A percentile compares a stretch with the other conserved stretches of the same genome.
Evolutionary conservation across 2,329 filamentous ascomycete genomes (phyloP).

Genomic region (Nannizzia gypsea): DNA sequence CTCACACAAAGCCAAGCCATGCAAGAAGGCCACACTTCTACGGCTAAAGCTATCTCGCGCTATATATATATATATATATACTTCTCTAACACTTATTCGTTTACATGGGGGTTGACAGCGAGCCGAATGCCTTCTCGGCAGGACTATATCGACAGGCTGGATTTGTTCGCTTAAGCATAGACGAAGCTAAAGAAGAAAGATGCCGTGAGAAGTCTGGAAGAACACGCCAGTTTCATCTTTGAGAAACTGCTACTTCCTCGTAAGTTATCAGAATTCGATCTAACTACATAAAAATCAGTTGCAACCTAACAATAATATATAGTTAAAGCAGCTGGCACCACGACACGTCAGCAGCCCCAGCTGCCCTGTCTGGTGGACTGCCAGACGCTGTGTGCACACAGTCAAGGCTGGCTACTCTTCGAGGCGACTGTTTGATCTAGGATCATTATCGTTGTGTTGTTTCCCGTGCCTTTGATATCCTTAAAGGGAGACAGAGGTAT

Average conservation of each 20-base stretch:
- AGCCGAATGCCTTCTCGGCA: too few species aligned
- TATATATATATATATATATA: too few species aligned
- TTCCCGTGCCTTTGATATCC: constrained; percentile 13
- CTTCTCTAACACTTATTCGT: too few species aligned
- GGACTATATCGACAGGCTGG: too few species aligned
- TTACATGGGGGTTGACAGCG: too few species aligned
- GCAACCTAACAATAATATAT: background rate
- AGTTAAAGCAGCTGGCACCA: constrained; percentile 14
- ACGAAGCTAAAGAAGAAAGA: constrained; percentile 9
- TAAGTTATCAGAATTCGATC: constrained; percentile 9
- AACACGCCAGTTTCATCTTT: constrained; percentile 14
- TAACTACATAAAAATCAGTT: background rate
- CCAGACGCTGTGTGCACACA: background rate
- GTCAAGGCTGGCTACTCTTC: constrained; percentile 13
- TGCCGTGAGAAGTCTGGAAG: constrained; percentile 7
- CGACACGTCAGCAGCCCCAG: constrained; percentile 14
- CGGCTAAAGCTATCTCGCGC: too few species aligned
- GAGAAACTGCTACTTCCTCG: constrained; percentile 15
- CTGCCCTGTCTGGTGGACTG: constrained; percentile 9
- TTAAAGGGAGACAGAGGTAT: constrained; percentile 11
- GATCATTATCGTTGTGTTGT: constrained; percentile 16
- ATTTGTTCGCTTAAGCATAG: too few species aligned
- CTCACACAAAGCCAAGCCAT: too few species aligned
- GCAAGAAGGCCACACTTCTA: too few species aligned
- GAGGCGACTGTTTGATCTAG: constrained; percentile 15